Evolutionary conservation across 352 stramenopile genomes (phyloP).

Genomic region (Pythium guiyangense): DNA sequence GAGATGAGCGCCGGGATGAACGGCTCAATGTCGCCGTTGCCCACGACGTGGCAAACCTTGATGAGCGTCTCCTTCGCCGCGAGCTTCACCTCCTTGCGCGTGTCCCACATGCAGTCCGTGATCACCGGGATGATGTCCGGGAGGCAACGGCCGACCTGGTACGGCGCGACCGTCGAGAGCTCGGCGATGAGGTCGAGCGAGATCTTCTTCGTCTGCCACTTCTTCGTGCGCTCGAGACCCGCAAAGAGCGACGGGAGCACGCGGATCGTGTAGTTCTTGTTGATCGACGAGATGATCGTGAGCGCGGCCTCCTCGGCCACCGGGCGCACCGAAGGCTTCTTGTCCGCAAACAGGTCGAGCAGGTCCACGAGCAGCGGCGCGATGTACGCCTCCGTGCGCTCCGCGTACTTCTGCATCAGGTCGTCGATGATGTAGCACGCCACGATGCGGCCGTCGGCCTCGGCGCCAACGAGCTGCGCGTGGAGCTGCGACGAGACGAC

Average conservation of each 20-base stretch:
- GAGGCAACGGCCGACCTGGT: constrained; percentile 93
- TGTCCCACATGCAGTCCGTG: constrained; percentile 98
- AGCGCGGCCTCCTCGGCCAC: constrained; percentile 71
- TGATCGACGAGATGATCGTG: constrained; percentile 75
- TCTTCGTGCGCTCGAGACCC: constrained; percentile 78
- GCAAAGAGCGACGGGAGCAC: constrained; percentile 91
- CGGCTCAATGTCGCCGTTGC: constrained; percentile 99
- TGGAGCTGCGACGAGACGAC: constrained; percentile 69
- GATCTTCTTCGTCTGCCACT: constrained; percentile 98
- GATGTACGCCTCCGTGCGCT: constrained; percentile 77
- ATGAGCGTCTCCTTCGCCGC: constrained; percentile 94
- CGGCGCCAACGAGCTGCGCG: constrained; percentile 42
- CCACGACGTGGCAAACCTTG: constrained; percentile 94
- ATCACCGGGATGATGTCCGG: constrained; percentile 97
- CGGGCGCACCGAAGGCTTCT: constrained; percentile 70
- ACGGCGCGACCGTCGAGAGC: constrained; percentile 90
- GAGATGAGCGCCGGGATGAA: constrained; percentile 97
- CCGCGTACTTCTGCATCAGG: constrained; percentile 83
- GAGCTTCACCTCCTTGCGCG: constrained; percentile 97
- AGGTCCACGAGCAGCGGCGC: constrained; percentile 61
- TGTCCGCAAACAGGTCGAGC: constrained; percentile 81
- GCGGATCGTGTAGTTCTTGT: constrained; percentile 86
- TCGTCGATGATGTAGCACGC: constrained; percentile 74
- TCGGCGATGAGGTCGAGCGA: constrained; percentile 92
- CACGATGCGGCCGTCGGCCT: constrained; percentile 68